Conservation (phyloP, 1,284 basidiomycete species). For the Ustilago bromivora region DNA sequence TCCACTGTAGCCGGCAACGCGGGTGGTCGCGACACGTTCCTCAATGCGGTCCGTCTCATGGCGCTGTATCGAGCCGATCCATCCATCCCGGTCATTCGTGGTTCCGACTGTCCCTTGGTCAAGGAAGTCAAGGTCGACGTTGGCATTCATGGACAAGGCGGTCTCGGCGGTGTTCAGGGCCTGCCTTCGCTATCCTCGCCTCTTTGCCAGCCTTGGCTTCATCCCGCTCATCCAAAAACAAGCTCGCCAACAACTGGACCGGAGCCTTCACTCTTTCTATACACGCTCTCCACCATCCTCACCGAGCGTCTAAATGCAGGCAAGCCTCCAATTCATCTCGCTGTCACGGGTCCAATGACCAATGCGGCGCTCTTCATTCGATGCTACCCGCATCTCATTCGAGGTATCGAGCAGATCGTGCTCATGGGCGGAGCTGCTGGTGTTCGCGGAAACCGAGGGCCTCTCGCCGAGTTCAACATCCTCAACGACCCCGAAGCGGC, state of each 20-base stretch:
- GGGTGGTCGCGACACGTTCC: constrained; percentile 50
- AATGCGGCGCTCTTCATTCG: constrained; percentile 62
- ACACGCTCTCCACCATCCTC: constrained; percentile 71
- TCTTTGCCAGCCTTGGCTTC: constrained; percentile 41
- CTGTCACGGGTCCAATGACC: constrained; percentile 63
- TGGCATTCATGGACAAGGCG: constrained; percentile 62
- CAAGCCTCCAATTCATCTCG: constrained; percentile 50
- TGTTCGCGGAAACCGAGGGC: constrained; percentile 54
- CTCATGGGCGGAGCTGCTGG: constrained; percentile 64
- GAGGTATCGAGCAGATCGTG: constrained; percentile 59
- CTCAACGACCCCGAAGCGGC: constrained; percentile 65
- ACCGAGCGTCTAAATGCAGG: constrained; percentile 59
- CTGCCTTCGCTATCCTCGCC: constrained; percentile 42
- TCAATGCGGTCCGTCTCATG: constrained; percentile 58
- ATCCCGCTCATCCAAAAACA: constrained; percentile 28
- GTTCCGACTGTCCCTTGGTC: constrained; percentile 58
- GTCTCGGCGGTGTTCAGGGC: constrained; percentile 60
- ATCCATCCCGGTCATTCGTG: constrained; percentile 54
- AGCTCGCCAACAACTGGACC: constrained; percentile 44
- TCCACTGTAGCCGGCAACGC: constrained; percentile 63
- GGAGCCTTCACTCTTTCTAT: constrained; percentile 51
- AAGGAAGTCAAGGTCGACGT: constrained; percentile 48
- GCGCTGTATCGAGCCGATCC: constrained; percentile 46
- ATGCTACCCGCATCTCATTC: constrained; percentile 51
- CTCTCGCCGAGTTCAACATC: constrained; percentile 63